Base-by-base conservation (phyloP, 1,139 yeast genomes). In the Suhomyces choctaworum region DNA sequence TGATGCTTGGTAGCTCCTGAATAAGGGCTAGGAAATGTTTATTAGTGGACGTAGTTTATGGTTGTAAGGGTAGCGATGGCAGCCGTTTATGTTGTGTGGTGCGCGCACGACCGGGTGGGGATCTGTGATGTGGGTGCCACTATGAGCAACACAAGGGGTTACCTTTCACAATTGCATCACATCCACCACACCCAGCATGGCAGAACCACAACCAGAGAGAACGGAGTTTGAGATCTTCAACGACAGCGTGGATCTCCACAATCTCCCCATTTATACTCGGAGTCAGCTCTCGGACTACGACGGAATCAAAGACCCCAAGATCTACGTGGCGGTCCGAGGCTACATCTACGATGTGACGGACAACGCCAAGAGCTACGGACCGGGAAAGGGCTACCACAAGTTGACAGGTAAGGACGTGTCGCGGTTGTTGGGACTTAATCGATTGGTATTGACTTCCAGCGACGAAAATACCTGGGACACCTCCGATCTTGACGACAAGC, bases 381-480 rank as follows among this genome's bases (percentile, higher is more conserved):
- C 82, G 1, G 92, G 88, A 0, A 76, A 79, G 45, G 78, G 82
- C 19, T 88, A 88, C 60, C 80, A 80, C 50, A 76, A 71, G 22
- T 70, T 88, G 33, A 85, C 82, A 5, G 96, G 90, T 2, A 79
- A 76, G 47, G 96, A 88, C 46, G 84, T 86, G 11, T 79, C 87
- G 14, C 62, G 94, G 40, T 81, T 89, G 2, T 64, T 88, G 37
- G 76, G 70, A n/a, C 49, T 66, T 41, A 69, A 67, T 41, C 52
- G 56, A 36, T 46, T 62, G 75, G 13, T 76, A 64, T 55, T 78
- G 73, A 64, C 64, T 1, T 76, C 64, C 31, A 31, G 40, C 21
- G 42, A 39, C n/a, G 52, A 46, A 14, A 48, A 55, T 50, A 72
- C 65, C 56, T 81, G 76, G 82, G 71, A 53, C 56, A 66, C 52